Evolutionary conservation across 2,329 filamentous ascomycete species (phyloP), one percentile per base, ranked within the genome.

Genomic region (Hymenoscyphus fraxineus): DNA sequence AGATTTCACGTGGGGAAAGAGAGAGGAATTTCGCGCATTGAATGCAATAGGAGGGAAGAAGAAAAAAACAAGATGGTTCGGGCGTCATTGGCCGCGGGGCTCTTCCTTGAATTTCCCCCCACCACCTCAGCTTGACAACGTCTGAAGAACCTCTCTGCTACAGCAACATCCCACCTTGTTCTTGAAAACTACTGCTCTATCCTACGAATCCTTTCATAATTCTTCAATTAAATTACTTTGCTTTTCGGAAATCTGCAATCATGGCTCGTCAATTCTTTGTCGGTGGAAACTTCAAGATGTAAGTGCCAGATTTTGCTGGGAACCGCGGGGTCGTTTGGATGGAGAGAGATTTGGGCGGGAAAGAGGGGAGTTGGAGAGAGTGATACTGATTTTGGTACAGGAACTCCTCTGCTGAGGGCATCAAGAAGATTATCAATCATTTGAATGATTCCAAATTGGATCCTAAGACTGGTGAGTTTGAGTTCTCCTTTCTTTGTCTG

Each of bases 211-310:
- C 38, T 51, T 47, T 27, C 5, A 6, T 22, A 40, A 61, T 22
- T 27, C 27, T 27, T 27, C 27, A 27, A 27, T 27, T 27, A 27
- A 27, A 27, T 27, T 27, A 27, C 27, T 2, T 27, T 27, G 27
- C 27, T 27, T 27, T 27, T 27, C 27, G 27, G 27, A 61, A 32
- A 57, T 47, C 60, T 54, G 60, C 60, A 56, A 76, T 69, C 73
- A 97, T 96, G 93, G 85, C 89, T 86, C 93, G 93, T 84, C 90
- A 93, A 84, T 97, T 96, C 85, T 96, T 97, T 80, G 91, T 97
- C 80, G 93, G 93, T 80, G 93, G 93, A 78, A 99, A 99, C 89
- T 98, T 98, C 85, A 98, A 99, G 87, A 98, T 98, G 93, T 96
- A 82, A 77, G 85, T 79, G 44, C 57, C 65, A 32, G 19, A 47